phyloP scores from a whole-genome alignment of 495 filamentous ascomycete genomes.

The Talaromyces liani region DNA sequence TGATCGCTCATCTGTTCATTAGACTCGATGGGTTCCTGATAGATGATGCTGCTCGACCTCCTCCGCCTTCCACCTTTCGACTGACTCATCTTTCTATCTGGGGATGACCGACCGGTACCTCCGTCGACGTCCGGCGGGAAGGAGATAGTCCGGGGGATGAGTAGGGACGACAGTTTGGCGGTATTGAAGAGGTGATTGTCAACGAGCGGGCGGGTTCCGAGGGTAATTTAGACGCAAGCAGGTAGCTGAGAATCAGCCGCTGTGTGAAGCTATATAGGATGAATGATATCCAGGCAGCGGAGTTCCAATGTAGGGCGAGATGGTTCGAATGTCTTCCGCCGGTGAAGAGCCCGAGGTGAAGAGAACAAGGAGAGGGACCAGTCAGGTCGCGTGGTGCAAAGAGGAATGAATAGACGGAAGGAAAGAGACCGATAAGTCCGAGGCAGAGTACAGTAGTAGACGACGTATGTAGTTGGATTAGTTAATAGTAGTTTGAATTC shows the following conservation, averaged over 20 bases:
- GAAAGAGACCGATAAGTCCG: not conserved
- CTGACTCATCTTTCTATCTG: slow-evolving; percentile 46
- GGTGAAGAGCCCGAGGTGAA: not conserved
- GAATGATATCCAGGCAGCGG: not conserved
- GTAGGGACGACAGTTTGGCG: slow-evolving; percentile 80
- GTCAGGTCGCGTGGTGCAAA: not conserved
- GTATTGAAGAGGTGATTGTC: slow-evolving; percentile 39
- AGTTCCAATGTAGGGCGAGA: not conserved
- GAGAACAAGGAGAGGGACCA: not conserved
- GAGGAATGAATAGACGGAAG: not conserved
- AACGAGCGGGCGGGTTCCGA: not conserved
- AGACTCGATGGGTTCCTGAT: slow-evolving; percentile 88
- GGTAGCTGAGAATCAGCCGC: not conserved
- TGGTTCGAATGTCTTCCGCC: not conserved
- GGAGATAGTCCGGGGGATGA: slow-evolving; percentile 71
- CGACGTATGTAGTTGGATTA: not conserved
- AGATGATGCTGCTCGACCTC: slow-evolving; percentile 92
- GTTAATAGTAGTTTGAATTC: not conserved
- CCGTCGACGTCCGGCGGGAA: slow-evolving; percentile 70
- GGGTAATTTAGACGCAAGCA: not conserved
- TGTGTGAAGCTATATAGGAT: not conserved
- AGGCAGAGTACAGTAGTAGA: not conserved
- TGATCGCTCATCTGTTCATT: slow-evolving; percentile 96
- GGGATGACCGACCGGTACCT: slow-evolving; percentile 45
- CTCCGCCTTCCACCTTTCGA: slow-evolving; percentile 65